Base-by-base conservation (phyloP, 495 filamentous ascomycete genomes). In the Peziza echinospora region DNA sequence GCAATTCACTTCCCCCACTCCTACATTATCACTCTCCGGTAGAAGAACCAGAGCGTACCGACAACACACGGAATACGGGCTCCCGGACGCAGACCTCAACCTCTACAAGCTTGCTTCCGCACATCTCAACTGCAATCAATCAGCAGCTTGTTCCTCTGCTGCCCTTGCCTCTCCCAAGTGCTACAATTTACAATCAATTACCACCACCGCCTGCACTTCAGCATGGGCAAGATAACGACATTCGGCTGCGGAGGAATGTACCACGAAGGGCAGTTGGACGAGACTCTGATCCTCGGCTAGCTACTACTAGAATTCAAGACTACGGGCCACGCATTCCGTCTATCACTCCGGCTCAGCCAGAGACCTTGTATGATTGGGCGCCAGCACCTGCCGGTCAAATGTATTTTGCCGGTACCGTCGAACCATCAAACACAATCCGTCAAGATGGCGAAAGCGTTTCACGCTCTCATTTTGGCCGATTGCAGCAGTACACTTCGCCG, bases 311-410 rank as follows among this genome's bases (percentile, higher is more conserved):
- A n/a, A n/a, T n/a, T 9, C 51, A 58, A 46, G 51, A 51, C 23
- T 58, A 58, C 39, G 55, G 55, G 21, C 47, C 51, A 19, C 55
- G 55, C 3, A 47, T 58, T 26, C 55, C 55, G 8, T 55, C 50
- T 23, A 47, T 57, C 51, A 50, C 47, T 43, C 56, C 56, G 16
- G 56, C 55, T 21, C 55, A 59, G 47, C 50, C 55, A 43, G 55
- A 58, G 42, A 55, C 55, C 13, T 41, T 59, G 24, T 59, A 59
- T 26, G 55, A 58, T 39, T 59, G 56, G 56, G 56, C 56, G 16
- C 56, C 55, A 37, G 45, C 48, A 22, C 30, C 13, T 11, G 19
- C 6, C 13, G 30, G 30, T 37, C 30, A 4, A 37, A 37, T 37
- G 30, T 37, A 5, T 17, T 37, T 37, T 37, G 30, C 30, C 19